Conservation (phyloP, 805 yeast genomes). For the Yarrowia sp. region DNA sequence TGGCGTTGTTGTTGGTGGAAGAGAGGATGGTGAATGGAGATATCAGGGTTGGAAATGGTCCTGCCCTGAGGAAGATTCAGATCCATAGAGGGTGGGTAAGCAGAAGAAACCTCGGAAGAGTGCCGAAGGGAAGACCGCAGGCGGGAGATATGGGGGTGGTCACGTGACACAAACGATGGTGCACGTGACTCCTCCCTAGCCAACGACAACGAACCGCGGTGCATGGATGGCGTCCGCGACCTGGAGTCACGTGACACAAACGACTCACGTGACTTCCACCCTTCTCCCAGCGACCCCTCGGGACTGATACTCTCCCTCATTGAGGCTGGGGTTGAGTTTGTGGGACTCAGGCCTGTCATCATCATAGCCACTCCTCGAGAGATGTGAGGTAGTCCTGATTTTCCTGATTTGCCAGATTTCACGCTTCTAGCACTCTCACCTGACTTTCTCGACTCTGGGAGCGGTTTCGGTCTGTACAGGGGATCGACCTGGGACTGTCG, state of each 20-base stretch:
- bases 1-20: conserved; percentile 33
- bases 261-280: conserved; percentile 20
- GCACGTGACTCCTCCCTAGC: neutral
- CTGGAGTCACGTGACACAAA: neutral
- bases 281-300: neutral
- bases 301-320: neutral
- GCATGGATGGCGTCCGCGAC: neutral
- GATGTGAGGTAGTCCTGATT: neutral
- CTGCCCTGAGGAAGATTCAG: conserved; percentile 23
- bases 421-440: conserved; percentile 7
- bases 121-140: neutral
- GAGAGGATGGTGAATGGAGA: conserved; percentile 16
- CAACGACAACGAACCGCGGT: neutral
- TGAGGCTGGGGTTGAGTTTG: neutral
- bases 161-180: neutral
- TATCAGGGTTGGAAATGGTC: conserved; percentile 5
- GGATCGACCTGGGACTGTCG: neutral
- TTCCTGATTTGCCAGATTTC: neutral
- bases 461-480: conserved; percentile 2
- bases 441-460: conserved; percentile 1
- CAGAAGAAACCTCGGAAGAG: conserved; percentile 8
- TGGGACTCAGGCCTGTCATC: conserved; percentile 23
- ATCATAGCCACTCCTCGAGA: conserved; percentile 18
- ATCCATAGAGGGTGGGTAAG: conserved; percentile 21
- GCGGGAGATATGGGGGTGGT: neutral